These are phyloP conservation scores for Diaporthe sp. DNA, from an alignment of 2,329 filamentous ascomycete species.

Conservation along the genomic window DNA sequence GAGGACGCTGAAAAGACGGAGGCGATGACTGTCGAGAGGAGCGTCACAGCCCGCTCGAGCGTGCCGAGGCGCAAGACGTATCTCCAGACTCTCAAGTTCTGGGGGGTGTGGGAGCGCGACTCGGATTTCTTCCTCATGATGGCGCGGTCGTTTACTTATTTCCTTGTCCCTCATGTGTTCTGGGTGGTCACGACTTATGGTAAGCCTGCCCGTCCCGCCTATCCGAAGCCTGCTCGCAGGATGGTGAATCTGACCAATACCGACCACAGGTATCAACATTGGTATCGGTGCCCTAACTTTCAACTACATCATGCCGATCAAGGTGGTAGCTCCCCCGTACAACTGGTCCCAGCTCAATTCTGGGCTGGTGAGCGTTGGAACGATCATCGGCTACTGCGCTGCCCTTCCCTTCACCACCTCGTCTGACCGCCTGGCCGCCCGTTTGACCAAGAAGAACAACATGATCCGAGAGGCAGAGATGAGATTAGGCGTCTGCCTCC, in stretches of 20 bases:
- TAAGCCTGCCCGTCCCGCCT: slow-evolving; percentile 45
- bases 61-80: slow-evolving; percentile 58
- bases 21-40: slow-evolving; percentile 1
- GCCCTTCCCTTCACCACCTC: slow-evolving; percentile 61
- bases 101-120: slow-evolving; percentile 58
- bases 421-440: slow-evolving; percentile 59
- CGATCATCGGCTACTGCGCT: slow-evolving; percentile 52
- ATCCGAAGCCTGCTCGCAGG: slow-evolving; percentile 20
- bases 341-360: slow-evolving; percentile 60
- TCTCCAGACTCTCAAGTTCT: slow-evolving; percentile 58
- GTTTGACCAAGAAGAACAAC: slow-evolving; percentile 58
- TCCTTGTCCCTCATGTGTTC: slow-evolving; percentile 62
- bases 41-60: not conserved
- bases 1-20: slow-evolving; percentile 39
- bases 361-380: slow-evolving; percentile 60
- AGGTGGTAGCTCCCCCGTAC: slow-evolving; percentile 60
- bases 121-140: slow-evolving; percentile 61
- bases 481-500: slow-evolving; percentile 56
- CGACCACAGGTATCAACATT: slow-evolving; percentile 56
- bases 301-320: slow-evolving; percentile 64
- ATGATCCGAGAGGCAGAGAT: slow-evolving; percentile 65
- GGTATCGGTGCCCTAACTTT: slow-evolving; percentile 64
- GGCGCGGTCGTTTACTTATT: slow-evolving; percentile 61
- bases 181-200: slow-evolving; percentile 64
- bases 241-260: not conserved